Evolutionary conservation across 75 land plant species (phyloP).

Genomic region (Sequoia sempervirens): DNA sequence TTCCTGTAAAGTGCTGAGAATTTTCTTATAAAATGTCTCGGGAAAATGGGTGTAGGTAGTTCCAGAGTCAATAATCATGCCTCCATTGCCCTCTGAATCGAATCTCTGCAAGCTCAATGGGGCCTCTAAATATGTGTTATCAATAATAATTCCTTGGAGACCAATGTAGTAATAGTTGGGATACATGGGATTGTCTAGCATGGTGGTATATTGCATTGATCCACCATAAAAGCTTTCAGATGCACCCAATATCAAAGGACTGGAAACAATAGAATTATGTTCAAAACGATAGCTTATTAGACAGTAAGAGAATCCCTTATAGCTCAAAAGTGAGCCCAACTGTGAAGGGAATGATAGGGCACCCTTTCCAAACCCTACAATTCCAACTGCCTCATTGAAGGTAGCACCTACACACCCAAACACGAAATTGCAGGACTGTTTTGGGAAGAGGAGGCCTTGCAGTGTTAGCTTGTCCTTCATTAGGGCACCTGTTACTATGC

Average conservation of each 20-base stretch:
- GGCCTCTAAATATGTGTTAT: background rate
- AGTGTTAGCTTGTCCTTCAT: too few species aligned
- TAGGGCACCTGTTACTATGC: too few species aligned
- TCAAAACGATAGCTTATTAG: too few species aligned
- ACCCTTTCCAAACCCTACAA: too few species aligned
- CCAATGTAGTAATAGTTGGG: background rate
- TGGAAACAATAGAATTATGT: background rate
- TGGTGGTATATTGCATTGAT: background rate
- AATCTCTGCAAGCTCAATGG: conserved; percentile 27
- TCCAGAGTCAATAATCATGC: conserved; percentile 63
- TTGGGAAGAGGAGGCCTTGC: too few species aligned
- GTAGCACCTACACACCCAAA: too few species aligned
- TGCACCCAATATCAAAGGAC: background rate
- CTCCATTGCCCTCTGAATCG: conserved; percentile 56
- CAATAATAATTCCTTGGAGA: background rate
- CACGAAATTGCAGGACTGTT: too few species aligned
- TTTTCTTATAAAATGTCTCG: background rate
- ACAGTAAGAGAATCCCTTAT: too few species aligned
- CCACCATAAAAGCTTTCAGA: background rate
- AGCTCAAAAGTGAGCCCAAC: too few species aligned
- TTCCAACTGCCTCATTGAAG: too few species aligned
- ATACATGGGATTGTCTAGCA: background rate
- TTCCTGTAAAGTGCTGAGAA: background rate
- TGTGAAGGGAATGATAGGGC: too few species aligned
- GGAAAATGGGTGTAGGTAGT: conserved; percentile 58